Conservation (phyloP, 768 basidiomycete species). For the Pulveroboletus ravenelii region DNA sequence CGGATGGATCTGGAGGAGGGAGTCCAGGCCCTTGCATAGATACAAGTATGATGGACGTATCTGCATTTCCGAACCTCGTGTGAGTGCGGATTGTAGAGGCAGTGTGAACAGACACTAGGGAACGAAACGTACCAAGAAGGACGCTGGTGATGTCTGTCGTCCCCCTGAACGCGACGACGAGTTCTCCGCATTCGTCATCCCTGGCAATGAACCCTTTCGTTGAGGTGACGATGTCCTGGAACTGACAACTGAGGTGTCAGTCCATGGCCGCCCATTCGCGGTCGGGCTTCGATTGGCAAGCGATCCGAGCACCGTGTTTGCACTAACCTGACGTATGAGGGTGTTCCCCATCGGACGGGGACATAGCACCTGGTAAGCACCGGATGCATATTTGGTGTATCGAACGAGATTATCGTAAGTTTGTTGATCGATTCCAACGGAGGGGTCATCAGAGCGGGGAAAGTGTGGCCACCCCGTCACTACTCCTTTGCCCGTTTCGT, state of each 20-base stretch:
- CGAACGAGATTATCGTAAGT: slow-evolving; percentile 41
- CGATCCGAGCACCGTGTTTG: neutral
- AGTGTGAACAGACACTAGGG: neutral
- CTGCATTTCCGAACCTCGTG: slow-evolving; percentile 5
- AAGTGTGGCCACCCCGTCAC: slow-evolving; percentile 13
- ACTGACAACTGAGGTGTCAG: slow-evolving; percentile 24
- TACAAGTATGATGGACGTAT: slow-evolving; percentile 17
- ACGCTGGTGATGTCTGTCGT: slow-evolving; percentile 25
- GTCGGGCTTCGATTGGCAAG: neutral
- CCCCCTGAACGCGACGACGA: slow-evolving; percentile 41
- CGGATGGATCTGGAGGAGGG: slow-evolving; percentile 9
- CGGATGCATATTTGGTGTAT: slow-evolving; percentile 49
- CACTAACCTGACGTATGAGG: slow-evolving; percentile 38
- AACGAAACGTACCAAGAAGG: slow-evolving; percentile 13
- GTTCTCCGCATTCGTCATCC: slow-evolving; percentile 39
- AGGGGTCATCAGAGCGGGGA: slow-evolving; percentile 20
- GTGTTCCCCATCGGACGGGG: slow-evolving; percentile 45
- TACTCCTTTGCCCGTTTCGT: neutral
- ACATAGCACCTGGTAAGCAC: slow-evolving; percentile 43
- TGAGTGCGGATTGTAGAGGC: neutral
- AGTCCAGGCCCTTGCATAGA: slow-evolving; percentile 25
- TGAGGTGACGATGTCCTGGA: slow-evolving; percentile 33
- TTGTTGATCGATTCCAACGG: slow-evolving; percentile 30
- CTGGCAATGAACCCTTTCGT: slow-evolving; percentile 43
- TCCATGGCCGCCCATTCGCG: neutral